Base-by-base conservation (phyloP, 2,329 filamentous ascomycete genomes). In the Aspergillus quadricinctus region DNA sequence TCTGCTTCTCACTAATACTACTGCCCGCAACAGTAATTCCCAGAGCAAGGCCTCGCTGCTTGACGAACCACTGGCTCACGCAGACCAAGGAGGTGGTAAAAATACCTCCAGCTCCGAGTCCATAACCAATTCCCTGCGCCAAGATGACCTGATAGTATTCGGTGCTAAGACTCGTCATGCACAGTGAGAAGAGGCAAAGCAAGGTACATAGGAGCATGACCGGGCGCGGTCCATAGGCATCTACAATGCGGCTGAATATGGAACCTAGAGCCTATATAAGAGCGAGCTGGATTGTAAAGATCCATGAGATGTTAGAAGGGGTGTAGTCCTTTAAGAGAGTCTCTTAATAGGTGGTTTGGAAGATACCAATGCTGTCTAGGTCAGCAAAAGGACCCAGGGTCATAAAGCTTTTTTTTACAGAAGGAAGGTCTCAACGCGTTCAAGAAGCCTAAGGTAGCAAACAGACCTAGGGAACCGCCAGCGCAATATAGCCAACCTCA, bases 301-400 rank as follows among this genome's bases (percentile, higher is more conserved):
- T 80, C 77, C 78, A 80, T 8, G 77, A 68, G 6, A 80, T 70
- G 7, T 72, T 73, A 9, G 70, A 74, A 0, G 76, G 62, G 1
- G 71, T 69, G 52, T 77, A 74, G 7, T 71, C 56, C n/a, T 56
- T 61, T 3, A 80, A 69, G 48, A 75, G 72, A 45, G 78, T 67
- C 8, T 66, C 67, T 56, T 77, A 65, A 59, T 80, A 80, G 63
- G 77, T 78, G 21, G 67, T 70, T 55, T 79, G 77, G 57, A 78
- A 79, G 25, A 79, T 69, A 48, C 75, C 77, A 17, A 78, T 70
- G 29, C 64, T 65, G 29, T 10, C 37, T 14, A 25, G 21, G 45
- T 48, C 19, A 48, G 45, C 19, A 55, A 64, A 70, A 7, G 67
- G 62, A 1, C 72, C 72, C n/a, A n/a, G 29, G 29, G 11, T 14